These are phyloP conservation scores for Zopfochytrium polystomum DNA, from an alignment of 371 early-diverging fungal genomes.

Conservation along the genomic window DNA sequence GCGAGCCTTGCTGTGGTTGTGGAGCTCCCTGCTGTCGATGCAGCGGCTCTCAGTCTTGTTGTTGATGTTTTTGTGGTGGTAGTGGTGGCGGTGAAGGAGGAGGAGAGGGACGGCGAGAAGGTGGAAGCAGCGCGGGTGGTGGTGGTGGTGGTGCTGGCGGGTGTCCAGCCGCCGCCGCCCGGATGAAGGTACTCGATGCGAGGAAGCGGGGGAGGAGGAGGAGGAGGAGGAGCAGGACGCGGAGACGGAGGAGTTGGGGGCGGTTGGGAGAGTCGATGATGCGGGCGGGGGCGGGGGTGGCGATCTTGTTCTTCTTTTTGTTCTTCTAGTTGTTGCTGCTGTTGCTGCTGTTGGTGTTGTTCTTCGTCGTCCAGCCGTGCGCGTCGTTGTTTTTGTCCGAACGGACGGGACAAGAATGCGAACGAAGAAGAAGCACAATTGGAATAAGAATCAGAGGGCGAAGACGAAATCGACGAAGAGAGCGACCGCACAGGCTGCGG, in stretches of 20 bases:
- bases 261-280: no score
- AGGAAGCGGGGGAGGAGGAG: no score
- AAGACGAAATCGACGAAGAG: not conserved
- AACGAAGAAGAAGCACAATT: not conserved
- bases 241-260: no score
- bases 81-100: not conserved
- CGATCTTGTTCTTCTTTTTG: not conserved
- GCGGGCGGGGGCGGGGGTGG: not conserved
- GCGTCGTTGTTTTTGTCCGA: not conserved
- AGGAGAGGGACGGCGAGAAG: not conserved
- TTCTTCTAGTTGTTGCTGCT: not conserved
- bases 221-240: no score
- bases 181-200: no score
- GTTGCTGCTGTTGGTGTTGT: no score
- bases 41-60: slow-evolving; percentile 4
- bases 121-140: not conserved
- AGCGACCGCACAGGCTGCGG: not conserved
- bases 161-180: no score
- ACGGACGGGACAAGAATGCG: not conserved
- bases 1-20: not conserved
- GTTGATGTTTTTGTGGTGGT: not conserved
- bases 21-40: not conserved
- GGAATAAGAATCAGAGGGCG: not conserved
- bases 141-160: no score
- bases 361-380: not conserved